Base-by-base conservation (phyloP, 805 yeast genomes). In the Blastobotrys attinorum region DNA sequence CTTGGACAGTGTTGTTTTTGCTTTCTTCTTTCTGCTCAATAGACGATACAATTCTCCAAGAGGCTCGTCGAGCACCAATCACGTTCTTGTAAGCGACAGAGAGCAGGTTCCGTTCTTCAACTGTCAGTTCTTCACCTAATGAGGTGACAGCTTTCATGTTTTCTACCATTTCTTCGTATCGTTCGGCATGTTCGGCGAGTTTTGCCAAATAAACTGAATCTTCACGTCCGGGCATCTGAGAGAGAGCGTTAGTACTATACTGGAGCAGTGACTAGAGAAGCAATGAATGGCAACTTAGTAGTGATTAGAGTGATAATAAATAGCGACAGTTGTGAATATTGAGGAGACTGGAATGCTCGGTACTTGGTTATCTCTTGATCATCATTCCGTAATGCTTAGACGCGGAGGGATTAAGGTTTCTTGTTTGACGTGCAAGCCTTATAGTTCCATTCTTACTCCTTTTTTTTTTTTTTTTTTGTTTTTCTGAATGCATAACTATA, bases 91-190 rank as follows among this genome's bases (percentile, higher is more conserved):
- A 90, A 50, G 98, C 98, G 58, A 92, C 97, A 27, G 96, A 87
- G 60, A 90, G 77, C 57, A 90, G 76, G 72, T 92, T 92, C 70
- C 98, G 89, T 74, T 92, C 98, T 73, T 92, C 98, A 55, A 92
- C 96, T 41, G 94, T 83, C 57, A 92, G 74, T 68, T 90, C 97
- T 70, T 85, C 89, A 51, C 96, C 96, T 36, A 95, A 79, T 35
- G 95, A 83, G 58, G 97, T 97, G 61, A 92, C 97, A 43, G 86
- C 83, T 70, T 90, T 89, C 97, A 90, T 90, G 75, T 86, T 87
- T 69, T 87, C 96, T 59, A 90, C 97, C 97, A 86, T 88, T 74
- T 90, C 97, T 74, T 92, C 97, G 68, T 89, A 92, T 72, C 97
- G 94, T 75, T 92, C 98, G 63, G 97, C 97, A 75, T 90, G 97